Base-by-base conservation (phyloP, 2,329 filamentous ascomycete species). In the Monosporascus sp. region DNA sequence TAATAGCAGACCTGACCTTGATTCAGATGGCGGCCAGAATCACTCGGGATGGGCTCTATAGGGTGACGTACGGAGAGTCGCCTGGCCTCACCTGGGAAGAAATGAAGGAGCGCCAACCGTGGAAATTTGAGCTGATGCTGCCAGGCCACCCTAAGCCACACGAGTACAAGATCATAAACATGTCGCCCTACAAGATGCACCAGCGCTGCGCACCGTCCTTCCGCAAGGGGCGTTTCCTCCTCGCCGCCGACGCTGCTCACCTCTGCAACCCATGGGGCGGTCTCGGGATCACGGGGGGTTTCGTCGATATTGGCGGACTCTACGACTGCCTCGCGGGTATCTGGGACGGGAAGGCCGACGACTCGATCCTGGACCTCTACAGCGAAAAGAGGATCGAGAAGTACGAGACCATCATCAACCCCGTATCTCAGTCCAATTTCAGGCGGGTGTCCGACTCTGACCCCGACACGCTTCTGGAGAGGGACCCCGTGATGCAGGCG, bases 211-310 rank as follows among this genome's bases (percentile, higher is more conserved):
- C 81, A 3, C 72, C 75, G 2, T 73, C 70, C 9, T 82, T 85
- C 65, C 74, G 81, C n/a, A 76, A 80, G 0, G 82, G 82, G 0
- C 75, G 78, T 7, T 69, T 85, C 40, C 54, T 84, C 5, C 69
- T 86, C 0, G 81, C 78, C 1, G 82, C 81, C 0, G 83, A 86
- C 67, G 82, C 83, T 2, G 83, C 82, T 3, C 83, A 86, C 50
- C 58, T 78, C 17, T 78, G 76, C 61, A 79, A 78, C 62, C 74
- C 75, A 1, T 77, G 78, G 67, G 84, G 84, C 46, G 84, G 84
- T 0, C 70, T 86, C 17, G 84, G 84, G 1, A 77, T 86, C 49
- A 86, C 82, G 0, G 82, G 82, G 6, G 84, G 84, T 0, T 81
- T 87, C 52, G 80, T 82, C n/a, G 84, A 86, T 58, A 75, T 84